Evolutionary conservation across 2,329 filamentous ascomycete genomes (phyloP).

Genomic region (Aspergillus sclerotialis): DNA sequence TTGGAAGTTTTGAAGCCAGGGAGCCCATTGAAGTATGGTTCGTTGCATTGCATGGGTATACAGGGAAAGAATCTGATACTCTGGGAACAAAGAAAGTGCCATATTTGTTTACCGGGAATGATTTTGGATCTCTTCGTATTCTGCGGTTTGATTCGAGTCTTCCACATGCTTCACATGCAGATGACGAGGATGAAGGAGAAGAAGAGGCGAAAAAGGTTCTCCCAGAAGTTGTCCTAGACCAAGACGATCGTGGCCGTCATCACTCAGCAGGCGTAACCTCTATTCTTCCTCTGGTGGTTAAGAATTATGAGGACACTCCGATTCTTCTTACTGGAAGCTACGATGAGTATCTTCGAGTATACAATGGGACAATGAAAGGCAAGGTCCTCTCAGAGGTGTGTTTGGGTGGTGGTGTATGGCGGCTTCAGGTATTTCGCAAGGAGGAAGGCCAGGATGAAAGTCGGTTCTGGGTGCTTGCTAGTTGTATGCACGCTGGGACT

Average conservation of each 20-base stretch:
- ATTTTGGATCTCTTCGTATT: slow-evolving; percentile 30
- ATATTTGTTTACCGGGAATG: slow-evolving; percentile 33
- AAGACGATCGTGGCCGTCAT: slow-evolving; percentile 46
- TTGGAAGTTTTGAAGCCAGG: slow-evolving; percentile 20
- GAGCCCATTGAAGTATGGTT: slow-evolving; percentile 36
- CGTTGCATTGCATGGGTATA: slow-evolving; percentile 21
- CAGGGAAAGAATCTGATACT: neutral
- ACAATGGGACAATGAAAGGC: slow-evolving; percentile 30
- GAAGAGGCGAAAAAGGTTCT: slow-evolving; percentile 10
- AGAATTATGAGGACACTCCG: slow-evolving; percentile 38
- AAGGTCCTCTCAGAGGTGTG: slow-evolving; percentile 56
- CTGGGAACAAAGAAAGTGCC: slow-evolving; percentile 7
- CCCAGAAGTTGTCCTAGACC: slow-evolving; percentile 13
- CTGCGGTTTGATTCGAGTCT: slow-evolving; percentile 20
- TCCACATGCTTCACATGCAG: slow-evolving; percentile 11
- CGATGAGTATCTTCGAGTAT: slow-evolving; percentile 72
- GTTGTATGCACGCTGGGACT: slow-evolving; percentile 87
- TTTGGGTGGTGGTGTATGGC: slow-evolving; percentile 79
- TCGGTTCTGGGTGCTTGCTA: slow-evolving; percentile 60
- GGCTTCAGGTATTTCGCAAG: slow-evolving; percentile 53
- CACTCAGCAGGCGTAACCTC: slow-evolving; percentile 83
- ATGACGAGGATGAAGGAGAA: neutral
- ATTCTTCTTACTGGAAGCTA: slow-evolving; percentile 83
- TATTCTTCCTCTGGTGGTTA: slow-evolving; percentile 61
- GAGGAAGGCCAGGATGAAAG: slow-evolving; percentile 5